Conservation (phyloP, 257 asterid species). For the Voacanga thouarsii region DNA sequence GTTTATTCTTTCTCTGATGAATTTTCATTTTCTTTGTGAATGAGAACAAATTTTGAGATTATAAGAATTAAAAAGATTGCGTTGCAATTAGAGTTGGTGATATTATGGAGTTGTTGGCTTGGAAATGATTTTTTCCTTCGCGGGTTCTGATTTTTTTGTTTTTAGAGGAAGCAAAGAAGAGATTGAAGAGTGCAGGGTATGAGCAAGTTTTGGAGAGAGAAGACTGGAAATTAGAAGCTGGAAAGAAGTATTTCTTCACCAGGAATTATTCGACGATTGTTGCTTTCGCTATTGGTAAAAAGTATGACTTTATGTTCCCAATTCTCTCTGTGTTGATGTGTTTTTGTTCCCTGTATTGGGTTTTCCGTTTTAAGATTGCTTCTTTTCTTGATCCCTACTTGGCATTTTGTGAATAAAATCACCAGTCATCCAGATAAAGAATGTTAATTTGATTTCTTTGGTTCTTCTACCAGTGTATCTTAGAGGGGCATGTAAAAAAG, state of each 20-base stretch:
- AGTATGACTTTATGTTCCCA: slow-evolving; percentile 36
- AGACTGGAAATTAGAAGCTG: slow-evolving; percentile 82
- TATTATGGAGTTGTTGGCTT: background rate
- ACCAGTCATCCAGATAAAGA: background rate
- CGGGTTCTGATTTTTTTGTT: slow-evolving; percentile 7
- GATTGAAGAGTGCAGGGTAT: slow-evolving; percentile 66
- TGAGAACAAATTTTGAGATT: background rate
- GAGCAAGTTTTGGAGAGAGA: slow-evolving; percentile 73
- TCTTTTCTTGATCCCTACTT: background rate
- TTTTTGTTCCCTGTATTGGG: background rate
- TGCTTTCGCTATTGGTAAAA: slow-evolving; percentile 91
- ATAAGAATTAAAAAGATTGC: background rate
- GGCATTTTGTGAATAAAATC: background rate
- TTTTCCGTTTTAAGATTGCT: too few relatives aligned
- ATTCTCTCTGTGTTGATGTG: background rate
- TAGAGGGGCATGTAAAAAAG: background rate
- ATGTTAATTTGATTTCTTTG: background rate
- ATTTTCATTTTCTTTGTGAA: background rate
- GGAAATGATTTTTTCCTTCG: background rate
- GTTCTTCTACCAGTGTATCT: background rate
- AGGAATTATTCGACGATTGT: slow-evolving; percentile 86
- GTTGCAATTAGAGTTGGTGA: background rate
- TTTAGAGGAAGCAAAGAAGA: slow-evolving; percentile 75
- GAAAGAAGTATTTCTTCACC: slow-evolving; percentile 86
- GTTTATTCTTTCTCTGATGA: background rate